Evolutionary conservation across 2,329 filamentous ascomycete genomes (phyloP), one percentile per base, ranked within the genome.

Genomic region (Penicillium sp.): DNA sequence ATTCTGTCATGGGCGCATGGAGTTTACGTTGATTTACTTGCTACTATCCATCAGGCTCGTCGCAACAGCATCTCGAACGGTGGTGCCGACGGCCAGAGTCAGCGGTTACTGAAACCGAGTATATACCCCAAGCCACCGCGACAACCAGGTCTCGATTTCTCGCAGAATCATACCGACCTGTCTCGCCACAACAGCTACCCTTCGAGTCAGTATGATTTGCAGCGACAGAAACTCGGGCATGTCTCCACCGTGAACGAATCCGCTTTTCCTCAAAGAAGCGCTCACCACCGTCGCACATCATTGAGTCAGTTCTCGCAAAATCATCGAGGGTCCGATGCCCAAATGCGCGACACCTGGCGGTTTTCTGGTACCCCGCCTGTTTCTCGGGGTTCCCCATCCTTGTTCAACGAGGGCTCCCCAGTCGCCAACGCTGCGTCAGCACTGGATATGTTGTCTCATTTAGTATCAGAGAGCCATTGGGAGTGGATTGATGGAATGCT

Each of bases 401-500:
- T 50, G 20, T 54, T 55, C 23, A 57, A 56, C 30, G 61, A 65
- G 27, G 56, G 49, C 8, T 70, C 72, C 1, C 70, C 74, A 3
- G 57, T 74, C 14, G 61, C 71, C 37, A 76, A 73, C 47, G 86
- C 86, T 6, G 75, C 72, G 31, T 70, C 75, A 5, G 84, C 84
- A 2, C 65, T 94, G 13, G 77, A 85, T 25, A 77, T 87, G 54
- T 71, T 95, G 13, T 80, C 78, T 11, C 77, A 73, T 47, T 67
- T 93, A 5, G 94, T 87, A 57, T 79, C 84, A 53, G 82, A 90
- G 59, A 86, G 82, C 54, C 75, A 74, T 7, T 92, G 86, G 85
- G 77, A 80, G 52, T 98, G 92, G 92, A 76, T 88, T 36, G 90
- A 96, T 57, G 92, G 92, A 2, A 89, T 96, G 71, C 71, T 96